Evolutionary conservation across 257 asterid genomes (phyloP).

Genomic region (Echites panduratus): DNA sequence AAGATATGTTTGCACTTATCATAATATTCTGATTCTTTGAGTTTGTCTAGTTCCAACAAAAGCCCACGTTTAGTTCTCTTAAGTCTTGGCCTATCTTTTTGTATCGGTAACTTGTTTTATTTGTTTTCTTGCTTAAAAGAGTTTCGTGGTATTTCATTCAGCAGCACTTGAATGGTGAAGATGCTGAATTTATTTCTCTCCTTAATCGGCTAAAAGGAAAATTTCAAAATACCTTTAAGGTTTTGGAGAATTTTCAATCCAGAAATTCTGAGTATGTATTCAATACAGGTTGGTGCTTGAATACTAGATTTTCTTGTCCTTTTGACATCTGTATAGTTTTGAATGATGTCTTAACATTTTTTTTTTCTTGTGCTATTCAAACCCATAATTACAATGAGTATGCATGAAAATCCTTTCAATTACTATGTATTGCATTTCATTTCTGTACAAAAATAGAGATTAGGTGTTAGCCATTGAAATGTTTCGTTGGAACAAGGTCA

Average conservation of each 20-base stretch:
- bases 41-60: background rate
- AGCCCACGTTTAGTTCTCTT: background rate
- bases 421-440: background rate
- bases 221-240: slow-evolving; percentile 44
- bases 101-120: background rate
- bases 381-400: background rate
- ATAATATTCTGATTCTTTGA: background rate
- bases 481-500: background rate
- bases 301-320: background rate
- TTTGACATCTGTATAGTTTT: background rate
- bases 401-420: no score
- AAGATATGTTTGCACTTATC: slow-evolving; percentile 23
- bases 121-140: background rate
- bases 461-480: background rate
- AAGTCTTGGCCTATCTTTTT: background rate
- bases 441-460: background rate
- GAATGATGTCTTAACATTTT: background rate
- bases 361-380: background rate
- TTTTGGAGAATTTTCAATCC: slow-evolving; percentile 58
- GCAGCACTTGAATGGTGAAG: slow-evolving; percentile 40
- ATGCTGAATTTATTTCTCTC: slow-evolving; percentile 46
- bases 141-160: slow-evolving; percentile 41
- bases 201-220: slow-evolving; percentile 55
- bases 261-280: slow-evolving; percentile 76
- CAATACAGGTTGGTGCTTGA: slow-evolving; percentile 57